Evolutionary conservation across 768 basidiomycete species (phyloP), one percentile per base, ranked within the genome.

Genomic region (Mycena chlorophos): DNA sequence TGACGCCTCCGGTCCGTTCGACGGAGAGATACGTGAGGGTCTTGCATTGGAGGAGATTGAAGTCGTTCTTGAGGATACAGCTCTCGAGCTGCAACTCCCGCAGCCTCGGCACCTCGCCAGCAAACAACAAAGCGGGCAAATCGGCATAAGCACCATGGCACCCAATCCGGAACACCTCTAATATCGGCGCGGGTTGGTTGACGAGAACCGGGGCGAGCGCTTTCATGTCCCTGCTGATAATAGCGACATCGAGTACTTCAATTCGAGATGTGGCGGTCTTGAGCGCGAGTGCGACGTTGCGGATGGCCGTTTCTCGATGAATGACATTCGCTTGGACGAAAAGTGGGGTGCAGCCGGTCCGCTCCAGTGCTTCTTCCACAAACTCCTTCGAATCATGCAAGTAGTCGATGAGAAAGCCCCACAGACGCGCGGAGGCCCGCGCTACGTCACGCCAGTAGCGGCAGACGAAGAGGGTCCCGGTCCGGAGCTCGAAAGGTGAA

Each of bases 381-480:
- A 26, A 13, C 19, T 40, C 37, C 6, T 19, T 20, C 17, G 38
- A 40, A 39, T 49, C 46, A 13, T 34, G 5, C 1, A 42, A 19
- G 12, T 43, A 56, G 29, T 51, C 55, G 42, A 56, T 56, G 39
- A 40, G 19, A 49, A 40, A 56, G 40, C 49, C 38, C 55, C 55
- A 56, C 16, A 56, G 39, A 2, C 40, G 13, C 27, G 55, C 25
- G 40, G 37, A 51, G 29, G 39, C 29, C 1, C 28, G 17, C 3
- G 55, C 49, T 0, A 56, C 42, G n/a, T 34, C 27, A 2, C 55
- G 49, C 55, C 55, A 56, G 6, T 37, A 23, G 28, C 34, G 49
- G 49, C 55, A 56, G 14, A 56, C 55, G 23, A 29, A 23, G 1
- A 5, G 8, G 20, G 50, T 51, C 47, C 28, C 28, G 20, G 17